A percentile compares a stretch with the other conserved stretches of the same genome.
Evolutionary conservation across 2,329 filamentous ascomycete species (phyloP).

Genomic region (Parastagonospora avenae): DNA sequence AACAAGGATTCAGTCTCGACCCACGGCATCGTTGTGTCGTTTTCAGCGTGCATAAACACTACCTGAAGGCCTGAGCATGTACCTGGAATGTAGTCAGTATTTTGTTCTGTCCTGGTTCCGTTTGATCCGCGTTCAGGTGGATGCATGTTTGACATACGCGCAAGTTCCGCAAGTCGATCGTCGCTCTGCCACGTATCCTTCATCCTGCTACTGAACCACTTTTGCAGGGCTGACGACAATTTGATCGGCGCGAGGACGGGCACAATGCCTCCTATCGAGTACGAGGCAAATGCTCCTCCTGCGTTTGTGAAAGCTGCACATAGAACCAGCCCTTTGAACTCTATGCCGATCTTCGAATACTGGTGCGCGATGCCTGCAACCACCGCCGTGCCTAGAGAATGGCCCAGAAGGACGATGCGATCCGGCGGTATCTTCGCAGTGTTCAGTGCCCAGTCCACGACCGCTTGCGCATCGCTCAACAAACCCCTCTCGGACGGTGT

Average conservation of each 20-base stretch:
- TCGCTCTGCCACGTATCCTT: slow-evolving; percentile 81
- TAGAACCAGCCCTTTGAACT: slow-evolving; percentile 81
- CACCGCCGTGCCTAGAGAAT: slow-evolving; percentile 88
- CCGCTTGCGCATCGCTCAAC: slow-evolving; percentile 75
- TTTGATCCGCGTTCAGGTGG: background rate
- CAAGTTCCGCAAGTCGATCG: slow-evolving; percentile 65
- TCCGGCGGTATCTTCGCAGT: slow-evolving; percentile 68
- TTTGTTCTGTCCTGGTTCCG: background rate
- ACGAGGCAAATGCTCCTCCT: slow-evolving; percentile 73
- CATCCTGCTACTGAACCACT: slow-evolving; percentile 67
- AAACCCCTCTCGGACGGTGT: slow-evolving; percentile 78
- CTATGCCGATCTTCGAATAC: slow-evolving; percentile 63
- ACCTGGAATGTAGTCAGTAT: slow-evolving; percentile 9
- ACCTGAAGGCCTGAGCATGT: slow-evolving; percentile 28
- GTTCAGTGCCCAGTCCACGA: slow-evolving; percentile 76
- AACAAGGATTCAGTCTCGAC: slow-evolving; percentile 42
- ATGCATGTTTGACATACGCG: slow-evolving; percentile 35
- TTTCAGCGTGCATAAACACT: slow-evolving; percentile 41
- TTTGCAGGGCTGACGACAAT: slow-evolving; percentile 67
- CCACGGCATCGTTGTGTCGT: slow-evolving; percentile 44
- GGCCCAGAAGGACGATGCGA: slow-evolving; percentile 80
- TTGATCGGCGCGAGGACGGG: slow-evolving; percentile 77
- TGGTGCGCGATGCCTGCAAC: slow-evolving; percentile 74
- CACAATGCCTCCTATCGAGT: slow-evolving; percentile 75
- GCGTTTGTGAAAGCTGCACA: slow-evolving; percentile 80